A percentile compares a stretch with the other conserved stretches of the same genome.
Conservation (phyloP, 2,329 filamentous ascomycete genomes). For the Penicillium sp. region DNA sequence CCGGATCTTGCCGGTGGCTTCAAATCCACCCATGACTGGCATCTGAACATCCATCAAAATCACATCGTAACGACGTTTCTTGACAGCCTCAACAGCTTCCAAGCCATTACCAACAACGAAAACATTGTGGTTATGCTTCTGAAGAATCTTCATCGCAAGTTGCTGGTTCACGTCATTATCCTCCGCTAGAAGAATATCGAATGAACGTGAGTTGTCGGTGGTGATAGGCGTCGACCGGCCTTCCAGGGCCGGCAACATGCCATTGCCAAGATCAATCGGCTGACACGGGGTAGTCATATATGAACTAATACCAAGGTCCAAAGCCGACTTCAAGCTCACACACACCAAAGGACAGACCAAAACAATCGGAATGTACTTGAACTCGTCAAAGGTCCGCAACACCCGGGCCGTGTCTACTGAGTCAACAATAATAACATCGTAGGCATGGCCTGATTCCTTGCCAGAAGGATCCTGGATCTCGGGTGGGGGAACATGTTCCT, state of each 20-base stretch:
- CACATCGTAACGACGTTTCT: constrained; percentile 89
- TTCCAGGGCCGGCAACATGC: constrained; percentile 92
- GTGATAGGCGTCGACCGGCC: constrained; percentile 87
- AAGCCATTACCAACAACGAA: constrained; percentile 88
- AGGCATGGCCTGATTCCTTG: constrained; percentile 58
- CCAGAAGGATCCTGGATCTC: constrained; percentile 51
- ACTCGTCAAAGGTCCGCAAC: constrained; percentile 83
- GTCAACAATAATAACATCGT: constrained; percentile 95
- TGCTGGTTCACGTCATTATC: constrained; percentile 98
- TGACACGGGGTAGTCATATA: constrained; percentile 98
- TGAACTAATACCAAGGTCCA: constrained; percentile 95
- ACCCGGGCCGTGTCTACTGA: constrained; percentile 86
- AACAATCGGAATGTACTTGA: constrained; percentile 97
- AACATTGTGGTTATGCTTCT: constrained; percentile 77
- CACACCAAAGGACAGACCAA: constrained; percentile 84
- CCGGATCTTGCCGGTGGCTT: constrained; percentile 93
- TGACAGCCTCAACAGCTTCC: constrained; percentile 88
- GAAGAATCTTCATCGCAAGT: constrained; percentile 90
- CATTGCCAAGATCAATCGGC: constrained; percentile 90
- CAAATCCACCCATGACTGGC: constrained; percentile 99
- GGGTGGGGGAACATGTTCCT: constrained; percentile 61
- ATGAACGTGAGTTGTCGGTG: constrained; percentile 90
- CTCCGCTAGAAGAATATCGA: constrained; percentile 91
- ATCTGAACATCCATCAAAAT: constrained; percentile 99
- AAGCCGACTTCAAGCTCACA: constrained; percentile 86